These are phyloP conservation scores for Backusella sp. DNA, from an alignment of 192 early-diverging fungal genomes.

Conservation along the genomic window DNA sequence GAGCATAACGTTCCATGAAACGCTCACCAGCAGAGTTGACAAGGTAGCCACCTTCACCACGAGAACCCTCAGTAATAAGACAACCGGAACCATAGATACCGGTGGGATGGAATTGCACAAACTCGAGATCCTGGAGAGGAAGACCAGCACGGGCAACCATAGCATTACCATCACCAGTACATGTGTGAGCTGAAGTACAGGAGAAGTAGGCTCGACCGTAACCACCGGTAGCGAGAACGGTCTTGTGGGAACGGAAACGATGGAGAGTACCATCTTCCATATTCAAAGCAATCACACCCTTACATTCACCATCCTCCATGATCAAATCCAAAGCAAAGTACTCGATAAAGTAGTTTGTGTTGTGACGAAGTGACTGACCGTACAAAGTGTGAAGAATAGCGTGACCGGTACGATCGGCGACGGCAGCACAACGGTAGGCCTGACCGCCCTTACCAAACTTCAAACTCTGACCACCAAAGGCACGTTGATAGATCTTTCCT, in stretches of 20 bases:
- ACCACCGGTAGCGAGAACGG: constrained; percentile 98
- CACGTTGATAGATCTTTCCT: constrained; percentile 98
- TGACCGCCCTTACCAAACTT: constrained; percentile 98
- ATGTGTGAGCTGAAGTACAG: constrained; percentile 96
- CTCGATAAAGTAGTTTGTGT: constrained; percentile 98
- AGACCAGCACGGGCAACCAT: constrained; percentile 97
- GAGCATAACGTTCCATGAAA: constrained; percentile 99
- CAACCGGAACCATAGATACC: constrained; percentile 99
- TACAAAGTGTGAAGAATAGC: constrained; percentile 97
- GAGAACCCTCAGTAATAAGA: constrained; percentile 91
- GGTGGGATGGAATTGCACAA: constrained; percentile 99
- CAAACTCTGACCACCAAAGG: constrained; percentile 96
- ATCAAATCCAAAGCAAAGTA: constrained; percentile 99
- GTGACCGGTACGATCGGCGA: constrained; percentile 98
- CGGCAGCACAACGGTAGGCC: constrained; percentile 96
- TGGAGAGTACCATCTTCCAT: constrained; percentile 99
- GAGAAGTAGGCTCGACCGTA: constrained; percentile 99
- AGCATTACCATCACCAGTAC: constrained; percentile 99
- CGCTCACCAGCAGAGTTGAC: constrained; percentile 96
- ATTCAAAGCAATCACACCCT: constrained; percentile 94
- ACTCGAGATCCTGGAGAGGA: constrained; percentile 97
- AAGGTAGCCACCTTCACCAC: constrained; percentile 97
- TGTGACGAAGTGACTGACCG: constrained; percentile 93
- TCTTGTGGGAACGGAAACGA: constrained; percentile 96
- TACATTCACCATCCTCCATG: constrained; percentile 98